Evolutionary conservation across 768 basidiomycete genomes (phyloP).

Genomic region (Boletus huronensis): DNA sequence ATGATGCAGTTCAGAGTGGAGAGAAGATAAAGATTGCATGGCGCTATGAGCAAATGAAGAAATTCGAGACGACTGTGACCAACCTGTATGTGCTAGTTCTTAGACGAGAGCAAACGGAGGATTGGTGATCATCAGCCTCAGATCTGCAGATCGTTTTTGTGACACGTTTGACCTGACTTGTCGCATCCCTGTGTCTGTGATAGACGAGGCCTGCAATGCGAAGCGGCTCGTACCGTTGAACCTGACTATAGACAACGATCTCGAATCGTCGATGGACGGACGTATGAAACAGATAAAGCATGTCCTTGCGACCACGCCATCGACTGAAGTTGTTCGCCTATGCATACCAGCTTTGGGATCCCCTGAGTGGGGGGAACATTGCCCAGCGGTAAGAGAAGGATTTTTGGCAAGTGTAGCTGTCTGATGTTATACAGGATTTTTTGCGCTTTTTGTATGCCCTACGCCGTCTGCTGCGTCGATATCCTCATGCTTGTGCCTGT

Average conservation of each 20-base stretch:
- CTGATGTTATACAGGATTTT: constrained; percentile 48
- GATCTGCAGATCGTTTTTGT: constrained; percentile 61
- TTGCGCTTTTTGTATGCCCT: constrained; percentile 71
- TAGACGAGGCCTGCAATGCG: constrained; percentile 43
- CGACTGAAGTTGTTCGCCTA: constrained; percentile 47
- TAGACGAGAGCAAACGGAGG: not conserved
- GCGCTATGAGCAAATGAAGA: constrained; percentile 93
- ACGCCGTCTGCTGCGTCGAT: constrained; percentile 52
- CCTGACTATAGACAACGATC: constrained; percentile 11
- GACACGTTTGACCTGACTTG: constrained; percentile 69
- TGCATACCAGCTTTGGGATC: constrained; percentile 64
- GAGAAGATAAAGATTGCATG: constrained; percentile 92
- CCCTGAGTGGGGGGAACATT: constrained; percentile 65
- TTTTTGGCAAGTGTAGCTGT: not conserved
- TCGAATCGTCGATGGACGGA: constrained; percentile 18
- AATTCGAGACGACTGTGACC: constrained; percentile 81
- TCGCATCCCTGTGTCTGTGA: constrained; percentile 49
- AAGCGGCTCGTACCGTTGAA: constrained; percentile 37
- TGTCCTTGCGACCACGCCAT: constrained; percentile 25
- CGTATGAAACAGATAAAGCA: constrained; percentile 31
- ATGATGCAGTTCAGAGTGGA: constrained; percentile 35
- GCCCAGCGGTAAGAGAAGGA: constrained; percentile 44
- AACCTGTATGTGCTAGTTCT: constrained; percentile 43
- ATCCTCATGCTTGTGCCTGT: constrained; percentile 62
- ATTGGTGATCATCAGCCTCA: constrained; percentile 25